Percentiles rank a stretch among this genome's conserved stretches.
phyloP scores from a whole-genome alignment of 2,329 filamentous ascomycete species.

The Dissoconium aciculare region DNA sequence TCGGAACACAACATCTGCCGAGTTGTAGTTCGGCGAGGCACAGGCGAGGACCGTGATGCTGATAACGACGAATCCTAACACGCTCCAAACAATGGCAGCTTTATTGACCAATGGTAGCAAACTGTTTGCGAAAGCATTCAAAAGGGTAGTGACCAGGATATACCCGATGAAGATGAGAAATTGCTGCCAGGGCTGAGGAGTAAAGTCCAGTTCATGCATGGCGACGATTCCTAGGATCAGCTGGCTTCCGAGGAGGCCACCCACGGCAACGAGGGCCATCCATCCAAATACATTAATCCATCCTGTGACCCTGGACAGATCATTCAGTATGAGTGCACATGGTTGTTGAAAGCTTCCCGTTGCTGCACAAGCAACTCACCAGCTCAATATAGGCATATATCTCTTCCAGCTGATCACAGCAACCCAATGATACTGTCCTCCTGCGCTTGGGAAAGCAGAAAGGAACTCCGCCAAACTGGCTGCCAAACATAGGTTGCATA shows the following conservation, averaged over 20 bases:
- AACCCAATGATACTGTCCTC: conserved; percentile 53
- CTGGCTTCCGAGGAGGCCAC: conserved; percentile 50
- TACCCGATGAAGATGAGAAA: conserved; percentile 58
- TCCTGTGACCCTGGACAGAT: conserved; percentile 56
- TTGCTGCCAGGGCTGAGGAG: conserved; percentile 50
- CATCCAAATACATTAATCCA: conserved; percentile 63
- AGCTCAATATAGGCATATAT: conserved; percentile 38
- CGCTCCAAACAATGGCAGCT: conserved; percentile 55
- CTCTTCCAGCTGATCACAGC: conserved; percentile 46
- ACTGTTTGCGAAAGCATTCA: conserved; percentile 51
- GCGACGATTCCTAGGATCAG: conserved; percentile 52
- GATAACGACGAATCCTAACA: conserved; percentile 54
- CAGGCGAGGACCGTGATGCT: conserved; percentile 54
- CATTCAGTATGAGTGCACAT: too few species aligned
- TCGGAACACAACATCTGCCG: conserved; percentile 49
- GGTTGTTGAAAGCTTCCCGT: too few species aligned
- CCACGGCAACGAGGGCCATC: conserved; percentile 54
- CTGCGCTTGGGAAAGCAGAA: conserved; percentile 39
- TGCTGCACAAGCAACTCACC: too few species aligned
- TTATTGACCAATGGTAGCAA: conserved; percentile 52
- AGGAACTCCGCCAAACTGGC: conserved; percentile 53
- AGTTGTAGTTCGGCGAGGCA: conserved; percentile 49
- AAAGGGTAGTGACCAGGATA: conserved; percentile 43
- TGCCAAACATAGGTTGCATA: conserved; percentile 57
- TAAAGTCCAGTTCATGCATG: conserved; percentile 44